These are phyloP conservation scores for Ceratobasidium papillatum DNA, from an alignment of 1,284 basidiomycete genomes.

Conservation along the genomic window DNA sequence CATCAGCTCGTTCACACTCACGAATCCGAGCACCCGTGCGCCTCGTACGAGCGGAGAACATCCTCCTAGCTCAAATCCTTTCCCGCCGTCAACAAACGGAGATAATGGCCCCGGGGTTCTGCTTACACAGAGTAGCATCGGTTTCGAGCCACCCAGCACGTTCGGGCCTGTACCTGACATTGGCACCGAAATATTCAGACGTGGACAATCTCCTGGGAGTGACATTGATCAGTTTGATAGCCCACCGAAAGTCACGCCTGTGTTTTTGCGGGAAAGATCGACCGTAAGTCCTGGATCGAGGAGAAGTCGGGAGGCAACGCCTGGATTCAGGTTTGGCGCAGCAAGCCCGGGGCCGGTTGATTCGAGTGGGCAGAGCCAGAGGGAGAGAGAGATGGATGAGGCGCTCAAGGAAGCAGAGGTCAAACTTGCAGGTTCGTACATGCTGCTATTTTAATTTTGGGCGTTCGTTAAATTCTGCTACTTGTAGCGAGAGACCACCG, in stretches of 20 bases:
- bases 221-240: constrained; percentile 27
- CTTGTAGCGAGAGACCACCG: neutral
- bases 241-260: neutral
- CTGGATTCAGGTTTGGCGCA: neutral
- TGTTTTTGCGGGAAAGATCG: neutral
- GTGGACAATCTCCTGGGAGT: constrained; percentile 13
- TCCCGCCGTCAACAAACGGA: neutral
- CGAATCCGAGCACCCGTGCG: constrained; percentile 12
- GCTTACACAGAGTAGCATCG: neutral
- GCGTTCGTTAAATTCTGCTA: neutral
- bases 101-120: neutral
- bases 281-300: neutral
- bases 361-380: neutral
- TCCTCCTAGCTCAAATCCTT: neutral
- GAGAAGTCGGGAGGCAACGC: neutral
- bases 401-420: neutral
- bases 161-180: constrained; percentile 21
- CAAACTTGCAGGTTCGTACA: constrained; percentile 1
- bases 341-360: neutral
- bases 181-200: constrained; percentile 4
- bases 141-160: neutral
- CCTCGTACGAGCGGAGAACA: constrained; percentile 4
- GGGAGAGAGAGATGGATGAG: neutral
- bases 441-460: neutral
- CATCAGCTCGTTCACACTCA: constrained; percentile 29